Conservation (phyloP, 306 rosid genomes). For the Quercus bicolor region DNA sequence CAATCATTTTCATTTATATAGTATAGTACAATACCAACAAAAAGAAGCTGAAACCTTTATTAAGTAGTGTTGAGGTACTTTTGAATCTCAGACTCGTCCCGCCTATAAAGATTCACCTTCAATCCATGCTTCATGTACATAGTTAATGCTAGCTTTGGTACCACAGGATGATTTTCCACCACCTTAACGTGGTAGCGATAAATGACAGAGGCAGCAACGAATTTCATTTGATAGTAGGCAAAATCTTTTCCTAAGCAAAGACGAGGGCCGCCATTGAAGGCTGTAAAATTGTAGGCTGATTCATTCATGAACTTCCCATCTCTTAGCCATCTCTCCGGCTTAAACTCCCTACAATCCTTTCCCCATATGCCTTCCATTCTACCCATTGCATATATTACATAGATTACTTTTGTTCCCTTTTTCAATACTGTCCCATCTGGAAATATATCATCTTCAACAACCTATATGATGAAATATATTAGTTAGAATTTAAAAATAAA, state of each 20-base stretch:
- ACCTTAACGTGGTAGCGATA: conserved; percentile 55
- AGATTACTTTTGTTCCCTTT: conserved; percentile 77
- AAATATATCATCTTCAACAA: conserved; percentile 57
- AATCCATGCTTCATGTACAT: conserved; percentile 84
- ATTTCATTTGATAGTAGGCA: conserved; percentile 92
- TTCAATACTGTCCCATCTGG: conserved; percentile 76
- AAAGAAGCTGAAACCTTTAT: neutral
- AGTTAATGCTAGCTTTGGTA: conserved; percentile 81
- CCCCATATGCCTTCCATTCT: conserved; percentile 86
- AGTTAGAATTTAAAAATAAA: too few species aligned
- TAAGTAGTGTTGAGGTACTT: conserved; percentile 13
- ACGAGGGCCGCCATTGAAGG: conserved; percentile 96
- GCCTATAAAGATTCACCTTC: conserved; percentile 41
- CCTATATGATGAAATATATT: conserved; percentile 28
- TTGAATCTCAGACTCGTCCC: conserved; percentile 36
- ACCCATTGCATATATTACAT: conserved; percentile 83
- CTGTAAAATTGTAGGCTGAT: conserved; percentile 79
- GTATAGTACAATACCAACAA: too few species aligned
- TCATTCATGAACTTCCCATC: conserved; percentile 71
- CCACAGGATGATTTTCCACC: conserved; percentile 47
- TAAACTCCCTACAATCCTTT: conserved; percentile 64
- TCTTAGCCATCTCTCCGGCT: conserved; percentile 81
- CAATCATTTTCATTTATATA: too few species aligned
- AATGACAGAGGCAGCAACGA: conserved; percentile 66
- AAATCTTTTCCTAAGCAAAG: conserved; percentile 86